Evolutionary conservation across 805 yeast genomes (phyloP), one percentile per base, ranked within the genome.

Genomic region (Nakazawaea siamensis): DNA sequence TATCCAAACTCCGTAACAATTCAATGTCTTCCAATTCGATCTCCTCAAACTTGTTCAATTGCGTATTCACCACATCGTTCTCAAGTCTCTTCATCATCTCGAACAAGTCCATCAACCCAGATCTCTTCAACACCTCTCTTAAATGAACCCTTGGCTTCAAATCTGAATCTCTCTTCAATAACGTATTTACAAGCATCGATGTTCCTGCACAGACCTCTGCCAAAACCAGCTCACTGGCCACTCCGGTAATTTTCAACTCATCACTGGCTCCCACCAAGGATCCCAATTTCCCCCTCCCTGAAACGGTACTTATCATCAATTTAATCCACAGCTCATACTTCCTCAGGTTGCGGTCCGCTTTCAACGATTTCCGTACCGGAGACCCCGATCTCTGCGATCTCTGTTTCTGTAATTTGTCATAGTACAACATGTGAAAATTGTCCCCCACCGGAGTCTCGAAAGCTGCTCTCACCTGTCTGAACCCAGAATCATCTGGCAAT

Each of bases 241-340:
- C 62, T 0, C 76, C 73, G 2, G 65, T 60, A 5, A 68, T 54
- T 39, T 75, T 77, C 35, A 76, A 68, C 45, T 90, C 97, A 8
- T 80, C 92, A 39, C 85, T 79, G 0, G 96, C 95, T 2, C 97
- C 97, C 7, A 90, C 97, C 48, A 80, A 56, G 1, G 96, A 84
- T 9, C 96, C 95, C 70, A 83, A 68, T 47, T 76, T 80, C 6
- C 97, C 97, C 46, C 88, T 70, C 2, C 96, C 96, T 33, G 52
- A 49, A 19, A 57, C 43, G 2, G 54, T 37, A 19, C 58, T 35
- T 18, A 48, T 40, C 14, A 48, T 46, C 13, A 55, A 45, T 56
- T 57, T 51, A 14, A 58, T 40, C 62, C 62, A 58, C 1, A 54
- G 55, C 34, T 58, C 63, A 31, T 52, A 54, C 30, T 50, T 45